Evolutionary conservation across 1,284 basidiomycete species (phyloP), one percentile per base, ranked within the genome.

Genomic region (Ustilago nuda): DNA sequence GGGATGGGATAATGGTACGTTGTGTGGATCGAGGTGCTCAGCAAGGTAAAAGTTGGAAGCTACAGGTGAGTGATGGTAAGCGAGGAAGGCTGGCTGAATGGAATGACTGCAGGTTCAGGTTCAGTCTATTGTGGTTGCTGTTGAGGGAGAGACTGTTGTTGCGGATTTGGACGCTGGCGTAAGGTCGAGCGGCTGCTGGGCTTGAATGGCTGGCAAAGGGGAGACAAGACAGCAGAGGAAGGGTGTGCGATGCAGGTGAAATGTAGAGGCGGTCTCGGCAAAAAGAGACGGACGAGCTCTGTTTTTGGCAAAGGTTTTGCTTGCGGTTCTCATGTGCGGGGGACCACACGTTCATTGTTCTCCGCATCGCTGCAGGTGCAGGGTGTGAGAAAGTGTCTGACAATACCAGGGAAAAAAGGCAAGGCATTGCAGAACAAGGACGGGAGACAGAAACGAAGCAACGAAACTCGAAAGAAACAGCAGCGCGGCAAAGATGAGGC

Each of bases 201-300:
- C 12, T 17, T 48, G 46, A 23, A 48, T 48, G 46, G 23, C 13
- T 7, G 50, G 9, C 50, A 30, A 51, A 51, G 50, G 50, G 45
- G 41, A 43, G 23, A 33, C 36, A 52, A 12, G 48, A 27, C n/a
- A 55, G 9, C 4, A 39, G 51, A 39, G 50, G 15, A 37, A 55
- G 53, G 32, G 17, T 27, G 23, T 27, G 23, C 23, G 23, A 57
- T 30, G 46, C 45, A 59, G 33, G 8, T 4, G 5, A 45, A 30
- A 43, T 27, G 13, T 27, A 37, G 17, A 11, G 54, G 55, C 27
- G 60, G 66, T 55, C 66, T 68, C 66, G 66, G 56, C 66, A 61
- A 67, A 54, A 12, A 46, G 41, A 55, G 48, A n/a, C 23, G 43
- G 12, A 27, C 37, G 60, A 62, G 60, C 60, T 62, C 60, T 56